Evolutionary conservation across 495 filamentous ascomycete species (phyloP).

Genomic region (Xylaria telfairii): DNA sequence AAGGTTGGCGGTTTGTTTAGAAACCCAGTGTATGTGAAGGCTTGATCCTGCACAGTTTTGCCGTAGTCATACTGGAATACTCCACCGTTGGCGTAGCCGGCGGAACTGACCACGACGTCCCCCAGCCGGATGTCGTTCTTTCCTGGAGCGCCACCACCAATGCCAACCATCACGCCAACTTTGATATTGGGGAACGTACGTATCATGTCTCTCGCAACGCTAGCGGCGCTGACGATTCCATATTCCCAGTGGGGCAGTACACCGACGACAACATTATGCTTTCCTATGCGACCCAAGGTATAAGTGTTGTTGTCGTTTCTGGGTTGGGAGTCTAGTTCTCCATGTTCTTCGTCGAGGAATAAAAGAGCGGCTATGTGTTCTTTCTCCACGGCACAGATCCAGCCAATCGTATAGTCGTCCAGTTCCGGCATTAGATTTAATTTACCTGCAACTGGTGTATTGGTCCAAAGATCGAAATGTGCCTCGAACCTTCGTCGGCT

Average conservation of each 20-base stretch:
- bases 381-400: not conserved
- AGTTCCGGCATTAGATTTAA: not conserved
- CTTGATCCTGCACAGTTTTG: slow-evolving; percentile 30
- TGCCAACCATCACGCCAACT: slow-evolving; percentile 55
- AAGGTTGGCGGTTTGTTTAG: slow-evolving; percentile 36
- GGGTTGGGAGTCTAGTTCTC: not conserved
- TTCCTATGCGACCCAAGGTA: slow-evolving; percentile 5
- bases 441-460: too few species aligned
- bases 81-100: slow-evolving; percentile 31
- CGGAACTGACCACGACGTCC: slow-evolving; percentile 49
- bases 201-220: slow-evolving; percentile 43
- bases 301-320: slow-evolving; percentile 6
- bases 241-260: slow-evolving; percentile 46
- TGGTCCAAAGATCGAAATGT: too few species aligned
- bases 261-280: slow-evolving; percentile 44
- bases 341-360: not conserved
- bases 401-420: not conserved
- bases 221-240: slow-evolving; percentile 44
- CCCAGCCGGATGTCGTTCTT: slow-evolving; percentile 50
- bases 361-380: not conserved
- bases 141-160: slow-evolving; percentile 49
- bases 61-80: slow-evolving; percentile 48
- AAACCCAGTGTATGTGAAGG: slow-evolving; percentile 33
- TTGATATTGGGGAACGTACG: slow-evolving; percentile 49
- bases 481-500: too few species aligned